phyloP scores from a whole-genome alignment of 331 rosid species.

The Quercus tomentella region DNA sequence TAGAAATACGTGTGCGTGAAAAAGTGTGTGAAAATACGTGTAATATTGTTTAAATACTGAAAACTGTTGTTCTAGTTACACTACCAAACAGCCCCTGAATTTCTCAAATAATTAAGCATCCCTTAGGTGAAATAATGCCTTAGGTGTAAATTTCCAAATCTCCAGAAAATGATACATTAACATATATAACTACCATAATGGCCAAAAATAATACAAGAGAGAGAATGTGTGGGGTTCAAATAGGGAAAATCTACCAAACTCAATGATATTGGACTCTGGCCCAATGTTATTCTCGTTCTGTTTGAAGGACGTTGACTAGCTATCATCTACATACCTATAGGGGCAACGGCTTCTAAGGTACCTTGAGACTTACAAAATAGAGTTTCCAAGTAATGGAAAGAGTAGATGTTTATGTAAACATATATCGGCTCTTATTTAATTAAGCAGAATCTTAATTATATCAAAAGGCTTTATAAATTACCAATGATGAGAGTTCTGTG shows the following conservation, averaged over 20 bases:
- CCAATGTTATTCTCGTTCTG: background rate
- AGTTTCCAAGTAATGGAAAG: background rate
- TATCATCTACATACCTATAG: background rate
- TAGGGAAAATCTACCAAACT: no score
- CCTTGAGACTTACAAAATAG: background rate
- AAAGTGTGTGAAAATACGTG: no score
- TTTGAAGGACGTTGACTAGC: background rate
- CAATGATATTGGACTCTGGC: background rate
- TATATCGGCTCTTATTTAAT: background rate
- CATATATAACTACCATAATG: background rate
- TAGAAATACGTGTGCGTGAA: no score
- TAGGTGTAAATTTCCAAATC: background rate
- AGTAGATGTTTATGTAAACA: background rate
- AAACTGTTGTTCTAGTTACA: no score
- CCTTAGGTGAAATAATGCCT: background rate
- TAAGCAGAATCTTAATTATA: background rate
- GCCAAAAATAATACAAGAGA: no score
- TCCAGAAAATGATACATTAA: background rate
- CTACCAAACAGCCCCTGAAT: background rate
- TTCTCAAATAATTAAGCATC: background rate
- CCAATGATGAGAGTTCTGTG: conserved; percentile 76
- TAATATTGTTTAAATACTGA: no score
- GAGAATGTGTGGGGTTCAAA: no score
- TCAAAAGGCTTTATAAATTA: conserved; percentile 27
- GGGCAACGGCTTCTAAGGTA: background rate